Base-by-base conservation (phyloP, 805 yeast genomes). In the Jamesozyma rosinii region DNA sequence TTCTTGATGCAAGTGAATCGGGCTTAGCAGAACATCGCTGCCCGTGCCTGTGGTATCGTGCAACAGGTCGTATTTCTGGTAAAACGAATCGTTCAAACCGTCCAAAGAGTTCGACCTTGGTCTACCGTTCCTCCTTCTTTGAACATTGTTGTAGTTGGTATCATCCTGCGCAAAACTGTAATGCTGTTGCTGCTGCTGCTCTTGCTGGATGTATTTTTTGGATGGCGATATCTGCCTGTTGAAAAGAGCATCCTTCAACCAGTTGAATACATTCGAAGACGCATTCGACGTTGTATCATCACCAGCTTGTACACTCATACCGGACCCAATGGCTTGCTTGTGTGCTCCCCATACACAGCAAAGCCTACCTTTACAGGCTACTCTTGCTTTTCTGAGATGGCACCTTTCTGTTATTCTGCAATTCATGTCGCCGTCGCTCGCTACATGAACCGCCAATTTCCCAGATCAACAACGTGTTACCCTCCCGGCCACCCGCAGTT, bases 171-270 rank as follows among this genome's bases (percentile, higher is more conserved):
- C 48, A 38, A 47, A 48, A n/a, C 5, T 24, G 21, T 37, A 10
- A 15, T 6, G n/a, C 3, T 37, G 13, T 15, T 19, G 8, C 31
- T 39, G 27, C 17, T 21, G 37, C 29, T 53, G 55, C 34, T 46
- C 19, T 24, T 31, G 15, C 15, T 33, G 20, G 3, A 6, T 51
- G 39, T 56, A 60, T 41, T 57, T 58, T 37, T 52, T 50, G 2
- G 59, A 55, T 19, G 65, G 65, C 3, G 63, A 57, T 14, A 50
- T 41, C 18, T 47, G 38, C 18, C 57, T 45, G 6, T 59, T 59
- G 47, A 61, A 59, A 21, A 61, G 37, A 2, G 66, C 64, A 45
- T 61, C 66, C 40, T 53, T 50, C 1, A 63, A 56, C 66, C 66
- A 61, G 34, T 34, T 35, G 20, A 49, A 46, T 3, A 48, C 22